phyloP scores from a whole-genome alignment of 169 alveolate genomes.

The Plasmodium coatneyi region DNA sequence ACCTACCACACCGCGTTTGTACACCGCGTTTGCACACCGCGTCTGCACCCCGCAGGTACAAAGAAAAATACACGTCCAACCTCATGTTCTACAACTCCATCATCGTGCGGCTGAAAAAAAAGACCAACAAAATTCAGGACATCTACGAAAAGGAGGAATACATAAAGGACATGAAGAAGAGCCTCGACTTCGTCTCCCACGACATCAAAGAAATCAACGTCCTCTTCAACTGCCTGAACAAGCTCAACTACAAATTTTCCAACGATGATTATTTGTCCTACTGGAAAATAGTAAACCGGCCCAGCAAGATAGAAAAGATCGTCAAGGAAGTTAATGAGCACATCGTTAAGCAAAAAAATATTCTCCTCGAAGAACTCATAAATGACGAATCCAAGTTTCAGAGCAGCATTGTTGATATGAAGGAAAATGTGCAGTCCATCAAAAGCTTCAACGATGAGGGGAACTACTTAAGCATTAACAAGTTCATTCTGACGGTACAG shows the following conservation, averaged over 20 bases:
- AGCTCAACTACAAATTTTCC: slow-evolving; percentile 69
- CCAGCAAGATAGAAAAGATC: slow-evolving; percentile 69
- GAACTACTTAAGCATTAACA: slow-evolving; percentile 53
- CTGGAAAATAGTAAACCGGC: slow-evolving; percentile 72
- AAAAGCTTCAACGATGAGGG: slow-evolving; percentile 69
- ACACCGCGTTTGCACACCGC: no score
- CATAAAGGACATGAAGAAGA: slow-evolving; percentile 67
- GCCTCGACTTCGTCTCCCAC: slow-evolving; percentile 61
- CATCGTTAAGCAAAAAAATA: slow-evolving; percentile 57
- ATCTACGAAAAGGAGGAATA: slow-evolving; percentile 74
- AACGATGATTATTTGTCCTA: slow-evolving; percentile 71
- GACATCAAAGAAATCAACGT: slow-evolving; percentile 71
- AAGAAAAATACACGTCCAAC: slow-evolving; percentile 70
- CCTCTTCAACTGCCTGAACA: slow-evolving; percentile 54
- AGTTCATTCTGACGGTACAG: slow-evolving; percentile 65
- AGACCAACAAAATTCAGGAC: slow-evolving; percentile 61
- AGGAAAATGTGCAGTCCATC: slow-evolving; percentile 69
- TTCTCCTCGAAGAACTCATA: slow-evolving; percentile 64
- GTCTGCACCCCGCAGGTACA: slow-evolving; percentile 5
- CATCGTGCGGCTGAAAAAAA: slow-evolving; percentile 59
- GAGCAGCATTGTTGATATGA: slow-evolving; percentile 73
- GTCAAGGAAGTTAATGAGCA: slow-evolving; percentile 70
- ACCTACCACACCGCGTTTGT: no score
- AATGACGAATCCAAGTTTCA: slow-evolving; percentile 73
- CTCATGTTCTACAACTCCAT: slow-evolving; percentile 70